Evolutionary conservation across 1,284 basidiomycete species (phyloP), one percentile per base, ranked within the genome.

Genomic region (Puccinia coronata): DNA sequence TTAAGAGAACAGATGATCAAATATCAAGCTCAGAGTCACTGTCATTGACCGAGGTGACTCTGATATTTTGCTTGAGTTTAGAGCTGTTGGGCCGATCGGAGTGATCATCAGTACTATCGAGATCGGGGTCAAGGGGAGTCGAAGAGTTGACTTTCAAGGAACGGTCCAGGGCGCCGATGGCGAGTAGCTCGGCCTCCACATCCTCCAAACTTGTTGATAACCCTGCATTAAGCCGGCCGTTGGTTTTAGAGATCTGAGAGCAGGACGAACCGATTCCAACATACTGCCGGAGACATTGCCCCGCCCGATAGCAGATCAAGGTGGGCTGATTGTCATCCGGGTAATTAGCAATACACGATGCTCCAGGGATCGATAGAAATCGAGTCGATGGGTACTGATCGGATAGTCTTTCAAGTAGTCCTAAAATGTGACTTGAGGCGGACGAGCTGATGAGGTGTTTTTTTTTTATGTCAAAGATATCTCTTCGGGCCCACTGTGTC

Each of bases 261-360:
- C 20, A 47, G 28, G 18, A 36, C 25, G 41, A 36, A 11, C 67
- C 77, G 49, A 80, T 80, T 57, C 77, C 78, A 16, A 72, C 69
- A 31, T 61, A 80, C 39, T 80, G 78, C 18, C 78, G 65, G 5
- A 80, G 14, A 71, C 78, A 80, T 18, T 1, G 18, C 0, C 69
- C 69, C 11, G 41, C 28, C 25, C 78, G 78, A 43, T 80, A 80
- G 43, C 78, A 80, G 16, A 80, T 61, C 49, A 80, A 43, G 14
- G 69, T 80, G 5, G 78, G 78, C 41, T 80, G 78, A 47, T 80
- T 71, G 55, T 41, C 39, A 55, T 61, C 78, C 14, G 78, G 78
- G 41, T 80, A 72, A 72, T 80, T 72, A 11, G 70, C 78, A 43
- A 80, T 72, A 72, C 69, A 80, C 39, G 78, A 71, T 16, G 12